Conservation (phyloP, 257 asterid species). For the Nyctanthes arbortristis region DNA sequence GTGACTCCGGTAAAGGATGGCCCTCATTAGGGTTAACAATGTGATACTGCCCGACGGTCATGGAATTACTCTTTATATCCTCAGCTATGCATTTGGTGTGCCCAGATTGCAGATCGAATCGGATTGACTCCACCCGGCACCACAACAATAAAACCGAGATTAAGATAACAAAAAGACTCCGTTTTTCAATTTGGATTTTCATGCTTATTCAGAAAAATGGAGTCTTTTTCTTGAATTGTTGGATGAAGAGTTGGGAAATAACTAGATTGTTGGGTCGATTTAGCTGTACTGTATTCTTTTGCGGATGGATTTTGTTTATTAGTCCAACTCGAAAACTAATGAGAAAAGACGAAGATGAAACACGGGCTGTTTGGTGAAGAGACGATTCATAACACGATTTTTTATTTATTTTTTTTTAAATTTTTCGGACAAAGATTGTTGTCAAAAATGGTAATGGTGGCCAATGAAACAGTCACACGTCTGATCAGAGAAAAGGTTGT, state of each 20-base stretch:
- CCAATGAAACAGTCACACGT: conserved; percentile 38
- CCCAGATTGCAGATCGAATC: conserved; percentile 85
- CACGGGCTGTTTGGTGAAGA: conserved; percentile 17
- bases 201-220: conserved; percentile 22
- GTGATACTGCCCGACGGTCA: conserved; percentile 94
- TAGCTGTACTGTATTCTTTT: conserved; percentile 8
- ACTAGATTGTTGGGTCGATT: conserved; percentile 18
- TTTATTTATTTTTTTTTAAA: background rate
- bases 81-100: conserved; percentile 95
- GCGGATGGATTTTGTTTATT: background rate
- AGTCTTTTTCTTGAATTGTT: too few relatives aligned
- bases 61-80: conserved; percentile 79
- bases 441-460: conserved; percentile 7
- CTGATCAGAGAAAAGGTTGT: conserved; percentile 15
- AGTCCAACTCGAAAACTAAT: conserved; percentile 23
- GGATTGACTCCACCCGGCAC: conserved; percentile 59
- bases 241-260: background rate
- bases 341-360: conserved; percentile 7
- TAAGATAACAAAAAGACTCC: conserved; percentile 30
- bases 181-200: conserved; percentile 37
- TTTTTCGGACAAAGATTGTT: conserved; percentile 28
- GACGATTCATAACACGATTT: background rate
- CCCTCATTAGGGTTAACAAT: conserved; percentile 79
- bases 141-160: conserved; percentile 47
- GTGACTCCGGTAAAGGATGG: conserved; percentile 81